Evolutionary conservation across 257 asterid species (phyloP), one percentile per base, ranked within the genome.

Genomic region (Solanum piurae): DNA sequence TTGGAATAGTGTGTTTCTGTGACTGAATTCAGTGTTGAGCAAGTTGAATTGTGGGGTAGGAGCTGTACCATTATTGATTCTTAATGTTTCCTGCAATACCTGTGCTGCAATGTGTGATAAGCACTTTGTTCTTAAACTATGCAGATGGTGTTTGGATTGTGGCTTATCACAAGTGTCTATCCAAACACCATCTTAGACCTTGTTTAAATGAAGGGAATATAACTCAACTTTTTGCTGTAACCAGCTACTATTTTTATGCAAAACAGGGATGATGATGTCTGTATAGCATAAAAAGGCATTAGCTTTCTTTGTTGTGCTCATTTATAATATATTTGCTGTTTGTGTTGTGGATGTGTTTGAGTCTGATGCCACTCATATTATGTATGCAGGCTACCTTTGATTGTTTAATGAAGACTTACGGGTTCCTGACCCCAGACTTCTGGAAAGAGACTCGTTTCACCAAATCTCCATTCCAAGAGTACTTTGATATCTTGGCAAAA

Each of bases 391-490:
- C 97, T 0, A 94, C 96, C 4, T 94, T 95, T 66, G 98, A 95
- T 1, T 95, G 97, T 90, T 87, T 94, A 75, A 40, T 91, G 92
- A 94, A 94, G 94, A 94, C 98, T 0, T 95, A 95, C 27, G 98
- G 96, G 44, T 95, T 94, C 93, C 89, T 95, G 14, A 95, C 98
- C 9, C 98, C 98, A 0, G 98, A 95, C 85, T 94, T 95, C 3
- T 95, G 98, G 98, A 92, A 58, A 37, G 84, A 86, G 49, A 73
- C 88, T 23, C 80, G 84, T 23, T 86, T 86, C 49, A 46, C 36
- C 14, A 86, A 72, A 23, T 86, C 84, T 12, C 88, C 88, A 21
- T 86, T 86, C 71, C 84, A 86, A 77, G 84, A 73, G 52, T 86
- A 72, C 73, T 46, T 40, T 33, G 84, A 86, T 72, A 4, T 86